phyloP scores from a whole-genome alignment of 805 yeast species.

The Ogataea henricii region DNA sequence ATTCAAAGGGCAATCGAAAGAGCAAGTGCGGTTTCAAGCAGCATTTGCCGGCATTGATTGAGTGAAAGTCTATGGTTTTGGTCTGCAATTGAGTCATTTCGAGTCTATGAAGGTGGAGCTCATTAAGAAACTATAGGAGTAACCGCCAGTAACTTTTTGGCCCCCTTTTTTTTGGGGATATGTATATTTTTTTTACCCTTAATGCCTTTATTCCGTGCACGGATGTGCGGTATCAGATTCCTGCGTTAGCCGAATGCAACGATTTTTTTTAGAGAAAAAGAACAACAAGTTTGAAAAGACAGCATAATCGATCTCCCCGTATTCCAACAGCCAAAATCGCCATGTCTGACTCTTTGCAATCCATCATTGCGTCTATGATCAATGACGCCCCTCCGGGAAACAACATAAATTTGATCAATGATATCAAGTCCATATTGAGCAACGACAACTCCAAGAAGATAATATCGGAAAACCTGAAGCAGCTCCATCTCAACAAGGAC shows the following conservation, averaged over 20 bases:
- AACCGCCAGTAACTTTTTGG: conserved; percentile 3
- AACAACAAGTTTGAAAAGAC: neutral
- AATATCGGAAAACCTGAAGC: conserved; percentile 28
- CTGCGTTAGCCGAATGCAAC: neutral
- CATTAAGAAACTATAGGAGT: neutral
- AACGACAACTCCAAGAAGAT: conserved; percentile 29
- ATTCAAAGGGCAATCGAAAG: conserved; percentile 19
- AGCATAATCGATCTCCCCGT: too few species aligned
- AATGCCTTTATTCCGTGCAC: neutral
- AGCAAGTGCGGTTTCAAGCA: conserved; percentile 1
- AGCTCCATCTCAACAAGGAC: conserved; percentile 31
- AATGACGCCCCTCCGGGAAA: conserved; percentile 62
- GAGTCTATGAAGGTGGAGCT: too few species aligned
- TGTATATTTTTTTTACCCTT: too few species aligned
- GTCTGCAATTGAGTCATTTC: neutral
- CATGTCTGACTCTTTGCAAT: conserved; percentile 28
- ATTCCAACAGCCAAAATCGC: too few species aligned
- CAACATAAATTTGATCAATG: conserved; percentile 35
- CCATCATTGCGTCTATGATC: conserved; percentile 38
- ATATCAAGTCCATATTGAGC: conserved; percentile 31
- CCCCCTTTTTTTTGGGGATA: conserved; percentile 1
- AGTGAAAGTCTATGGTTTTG: neutral
- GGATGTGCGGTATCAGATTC: conserved; percentile 9
- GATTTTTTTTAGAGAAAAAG: neutral
- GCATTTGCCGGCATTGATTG: neutral